phyloP scores from a whole-genome alignment of 2,329 filamentous ascomycete genomes.

The Diaporthe citrichinensis region DNA sequence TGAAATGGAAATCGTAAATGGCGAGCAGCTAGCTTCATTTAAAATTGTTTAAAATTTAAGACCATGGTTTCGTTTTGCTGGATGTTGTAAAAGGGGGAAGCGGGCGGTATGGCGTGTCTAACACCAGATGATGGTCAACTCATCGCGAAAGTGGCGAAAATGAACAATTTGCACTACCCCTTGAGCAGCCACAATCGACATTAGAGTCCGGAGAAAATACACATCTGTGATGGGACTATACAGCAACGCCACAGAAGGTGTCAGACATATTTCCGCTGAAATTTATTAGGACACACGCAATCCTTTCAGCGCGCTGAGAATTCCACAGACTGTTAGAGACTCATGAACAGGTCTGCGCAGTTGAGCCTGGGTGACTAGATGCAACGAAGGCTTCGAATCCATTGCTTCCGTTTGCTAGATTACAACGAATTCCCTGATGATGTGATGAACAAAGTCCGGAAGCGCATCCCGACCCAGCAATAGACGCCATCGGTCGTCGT shows the following conservation, averaged over 20 bases:
- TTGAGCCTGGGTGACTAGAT: too few relatives aligned
- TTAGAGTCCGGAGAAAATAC: neutral
- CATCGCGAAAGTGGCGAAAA: neutral
- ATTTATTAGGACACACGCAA: neutral
- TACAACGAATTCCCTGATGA: neutral
- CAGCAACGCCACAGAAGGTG: too few relatives aligned
- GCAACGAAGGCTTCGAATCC: neutral
- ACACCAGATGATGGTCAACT: neutral
- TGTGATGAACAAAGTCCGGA: neutral
- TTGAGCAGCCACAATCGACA: neutral
- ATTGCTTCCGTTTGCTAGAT: neutral
- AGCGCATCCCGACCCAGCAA: neutral
- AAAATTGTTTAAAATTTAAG: neutral
- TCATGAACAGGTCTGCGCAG: too few relatives aligned
- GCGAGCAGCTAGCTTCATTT: neutral
- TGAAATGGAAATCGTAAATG: accelerated
- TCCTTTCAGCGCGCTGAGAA: neutral
- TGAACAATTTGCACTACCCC: neutral
- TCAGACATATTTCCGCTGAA: too few relatives aligned
- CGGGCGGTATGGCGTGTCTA: neutral
- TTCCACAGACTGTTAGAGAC: neutral
- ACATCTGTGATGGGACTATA: accelerated
- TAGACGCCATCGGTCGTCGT: neutral
- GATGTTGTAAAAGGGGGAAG: neutral
- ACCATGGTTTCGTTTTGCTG: neutral